phyloP scores from a whole-genome alignment of 2,329 filamentous ascomycete genomes.

The Aspergillus viridinutans region DNA sequence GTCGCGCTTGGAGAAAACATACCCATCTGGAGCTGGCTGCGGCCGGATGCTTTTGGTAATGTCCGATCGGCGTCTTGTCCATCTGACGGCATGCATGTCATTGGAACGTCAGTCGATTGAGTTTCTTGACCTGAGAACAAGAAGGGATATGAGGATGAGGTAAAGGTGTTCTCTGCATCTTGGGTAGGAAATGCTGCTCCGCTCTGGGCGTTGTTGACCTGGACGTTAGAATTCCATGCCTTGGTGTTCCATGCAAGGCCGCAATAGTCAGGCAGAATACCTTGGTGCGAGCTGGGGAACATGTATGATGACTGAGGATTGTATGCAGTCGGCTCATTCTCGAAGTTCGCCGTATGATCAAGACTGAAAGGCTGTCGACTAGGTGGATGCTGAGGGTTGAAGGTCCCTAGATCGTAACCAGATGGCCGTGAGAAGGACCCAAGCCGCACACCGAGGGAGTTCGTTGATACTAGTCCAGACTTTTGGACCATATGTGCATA shows the following conservation, averaged over 20 bases:
- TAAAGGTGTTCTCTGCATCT: constrained; percentile 21
- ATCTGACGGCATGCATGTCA: constrained; percentile 19
- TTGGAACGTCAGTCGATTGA: constrained; percentile 21
- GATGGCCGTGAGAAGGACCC: constrained; percentile 17
- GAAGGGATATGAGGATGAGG: constrained; percentile 25
- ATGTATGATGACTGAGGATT: constrained; percentile 32
- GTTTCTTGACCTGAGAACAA: constrained; percentile 26
- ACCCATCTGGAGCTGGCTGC: constrained; percentile 17
- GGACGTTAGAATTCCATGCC: constrained; percentile 24
- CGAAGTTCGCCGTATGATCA: constrained; percentile 26
- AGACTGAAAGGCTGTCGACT: constrained; percentile 19
- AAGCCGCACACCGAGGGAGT: constrained; percentile 15
- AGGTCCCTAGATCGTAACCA: constrained; percentile 24
- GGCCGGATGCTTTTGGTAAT: constrained; percentile 32
- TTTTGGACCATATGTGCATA: constrained; percentile 12
- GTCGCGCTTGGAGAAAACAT: constrained; percentile 9
- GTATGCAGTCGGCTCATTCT: constrained; percentile 33
- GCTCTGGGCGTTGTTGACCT: constrained; percentile 15
- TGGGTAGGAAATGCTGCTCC: constrained; percentile 27
- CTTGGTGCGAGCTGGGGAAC: constrained; percentile 30
- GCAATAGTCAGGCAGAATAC: constrained; percentile 25
- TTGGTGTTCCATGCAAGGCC: constrained; percentile 25
- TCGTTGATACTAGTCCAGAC: constrained; percentile 13
- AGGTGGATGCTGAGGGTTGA: constrained; percentile 18
- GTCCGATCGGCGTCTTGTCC: constrained; percentile 29